Conservation (phyloP, 2,329 filamentous ascomycete genomes). For the Monilinia aucupariae region DNA sequence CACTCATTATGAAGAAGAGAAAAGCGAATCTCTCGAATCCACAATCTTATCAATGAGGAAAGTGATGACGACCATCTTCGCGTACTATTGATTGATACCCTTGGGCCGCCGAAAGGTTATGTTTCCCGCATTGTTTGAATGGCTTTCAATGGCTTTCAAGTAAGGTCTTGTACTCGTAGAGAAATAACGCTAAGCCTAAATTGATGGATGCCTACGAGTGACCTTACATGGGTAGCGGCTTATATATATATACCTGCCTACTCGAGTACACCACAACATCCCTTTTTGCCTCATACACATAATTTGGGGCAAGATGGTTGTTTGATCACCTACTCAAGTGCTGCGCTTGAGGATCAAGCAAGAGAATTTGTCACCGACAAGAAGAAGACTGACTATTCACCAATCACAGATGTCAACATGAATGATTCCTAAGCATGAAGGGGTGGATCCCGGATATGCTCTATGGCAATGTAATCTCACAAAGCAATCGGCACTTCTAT, state of each 20-base stretch:
- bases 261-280: neutral
- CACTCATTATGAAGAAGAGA: no score
- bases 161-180: no score
- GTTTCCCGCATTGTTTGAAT: no score
- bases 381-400: no score
- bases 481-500: no score
- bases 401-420: no score
- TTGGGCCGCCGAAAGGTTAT: no score
- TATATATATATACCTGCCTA: neutral
- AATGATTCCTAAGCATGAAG: no score
- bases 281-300: neutral
- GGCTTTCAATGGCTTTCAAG: no score
- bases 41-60: neutral
- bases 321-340: neutral
- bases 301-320: neutral
- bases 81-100: neutral
- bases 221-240: no score
- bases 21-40: neutral
- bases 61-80: neutral
- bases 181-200: no score
- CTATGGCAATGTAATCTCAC: neutral
- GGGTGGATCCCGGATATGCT: neutral
- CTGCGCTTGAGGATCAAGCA: neutral
- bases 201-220: no score
- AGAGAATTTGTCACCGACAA: neutral